These are phyloP conservation scores for Phytophthora meadii DNA, from an alignment of 352 stramenopile genomes.

Conservation along the genomic window DNA sequence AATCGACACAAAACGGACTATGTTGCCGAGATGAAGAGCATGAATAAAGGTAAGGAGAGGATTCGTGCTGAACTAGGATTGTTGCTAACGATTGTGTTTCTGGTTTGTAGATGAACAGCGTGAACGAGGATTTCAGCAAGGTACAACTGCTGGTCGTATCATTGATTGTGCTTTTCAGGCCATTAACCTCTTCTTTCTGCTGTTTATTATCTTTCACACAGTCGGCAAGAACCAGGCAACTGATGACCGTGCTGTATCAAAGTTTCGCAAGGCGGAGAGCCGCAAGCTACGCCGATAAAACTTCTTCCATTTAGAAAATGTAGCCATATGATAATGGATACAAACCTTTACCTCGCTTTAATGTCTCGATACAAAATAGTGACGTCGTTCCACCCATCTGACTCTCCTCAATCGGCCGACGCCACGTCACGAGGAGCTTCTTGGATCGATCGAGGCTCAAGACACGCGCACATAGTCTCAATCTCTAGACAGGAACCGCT, in stretches of 20 bases:
- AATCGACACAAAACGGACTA: conserved; percentile 76
- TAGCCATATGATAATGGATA: conserved; percentile 14
- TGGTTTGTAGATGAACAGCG: conserved; percentile 66
- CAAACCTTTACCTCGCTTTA: neutral
- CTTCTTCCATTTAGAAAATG: conserved; percentile 38
- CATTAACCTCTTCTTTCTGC: conserved; percentile 6
- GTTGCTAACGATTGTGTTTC: conserved; percentile 17
- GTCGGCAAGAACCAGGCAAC: conserved; percentile 69
- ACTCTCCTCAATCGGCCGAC: conserved; percentile 22
- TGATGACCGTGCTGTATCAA: conserved; percentile 66
- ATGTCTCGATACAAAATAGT: conserved; percentile 10
- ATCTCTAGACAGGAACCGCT: no score
- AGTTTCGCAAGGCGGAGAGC: conserved; percentile 82
- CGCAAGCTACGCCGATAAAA: conserved; percentile 58
- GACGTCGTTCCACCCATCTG: conserved; percentile 18
- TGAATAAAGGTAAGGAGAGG: conserved; percentile 55
- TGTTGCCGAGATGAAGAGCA: conserved; percentile 71
- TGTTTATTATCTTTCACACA: conserved; percentile 19
- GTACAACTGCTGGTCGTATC: conserved; percentile 17
- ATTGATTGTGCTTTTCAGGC: neutral
- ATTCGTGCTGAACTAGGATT: no score
- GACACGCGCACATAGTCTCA: conserved; percentile 1
- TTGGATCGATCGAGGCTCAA: neutral
- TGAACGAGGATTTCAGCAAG: conserved; percentile 66
- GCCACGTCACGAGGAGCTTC: conserved; percentile 31